phyloP scores from a whole-genome alignment of 169 alveolate genomes.

The Eimeria mitis region DNA sequence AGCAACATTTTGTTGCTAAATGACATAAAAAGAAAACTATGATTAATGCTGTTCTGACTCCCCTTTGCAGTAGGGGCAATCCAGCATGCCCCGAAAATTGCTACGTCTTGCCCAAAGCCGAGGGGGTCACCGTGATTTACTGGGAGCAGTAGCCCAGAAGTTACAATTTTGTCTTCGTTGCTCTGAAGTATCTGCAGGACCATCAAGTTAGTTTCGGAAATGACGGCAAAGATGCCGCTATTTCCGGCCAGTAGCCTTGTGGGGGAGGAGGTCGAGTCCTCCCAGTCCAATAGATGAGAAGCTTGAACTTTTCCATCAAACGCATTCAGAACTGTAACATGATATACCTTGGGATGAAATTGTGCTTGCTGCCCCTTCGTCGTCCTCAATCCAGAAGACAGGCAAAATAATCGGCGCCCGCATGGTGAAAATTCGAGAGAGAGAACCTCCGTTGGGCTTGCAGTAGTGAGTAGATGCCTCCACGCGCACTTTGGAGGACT shows the following conservation, averaged over 20 bases:
- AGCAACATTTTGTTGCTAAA: constrained; percentile 34
- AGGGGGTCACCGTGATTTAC: not conserved
- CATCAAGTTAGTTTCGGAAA: constrained; percentile 13
- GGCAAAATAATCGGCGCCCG: constrained; percentile 58
- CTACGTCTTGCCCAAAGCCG: not conserved
- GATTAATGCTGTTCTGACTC: not conserved
- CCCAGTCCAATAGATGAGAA: constrained; percentile 49
- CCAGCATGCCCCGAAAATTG: constrained; percentile 52
- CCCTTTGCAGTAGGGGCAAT: not conserved
- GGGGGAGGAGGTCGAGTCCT: constrained; percentile 18
- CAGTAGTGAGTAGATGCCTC: constrained; percentile 12
- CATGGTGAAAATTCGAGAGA: constrained; percentile 60
- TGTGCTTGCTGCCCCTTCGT: not conserved
- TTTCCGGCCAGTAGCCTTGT: constrained; percentile 13
- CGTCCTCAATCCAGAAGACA: not conserved
- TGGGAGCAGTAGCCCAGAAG: constrained; percentile 55
- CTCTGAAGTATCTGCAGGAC: constrained; percentile 16
- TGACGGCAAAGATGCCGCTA: not conserved
- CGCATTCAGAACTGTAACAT: constrained; percentile 43
- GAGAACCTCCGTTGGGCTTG: constrained; percentile 7
- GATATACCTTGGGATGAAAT: not conserved
- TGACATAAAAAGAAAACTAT: constrained; percentile 14
- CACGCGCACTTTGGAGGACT: constrained; percentile 29
- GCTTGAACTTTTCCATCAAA: constrained; percentile 19
- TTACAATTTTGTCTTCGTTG: not conserved